phyloP scores from a whole-genome alignment of 257 asterid genomes.

The Gentiana dahurica region DNA sequence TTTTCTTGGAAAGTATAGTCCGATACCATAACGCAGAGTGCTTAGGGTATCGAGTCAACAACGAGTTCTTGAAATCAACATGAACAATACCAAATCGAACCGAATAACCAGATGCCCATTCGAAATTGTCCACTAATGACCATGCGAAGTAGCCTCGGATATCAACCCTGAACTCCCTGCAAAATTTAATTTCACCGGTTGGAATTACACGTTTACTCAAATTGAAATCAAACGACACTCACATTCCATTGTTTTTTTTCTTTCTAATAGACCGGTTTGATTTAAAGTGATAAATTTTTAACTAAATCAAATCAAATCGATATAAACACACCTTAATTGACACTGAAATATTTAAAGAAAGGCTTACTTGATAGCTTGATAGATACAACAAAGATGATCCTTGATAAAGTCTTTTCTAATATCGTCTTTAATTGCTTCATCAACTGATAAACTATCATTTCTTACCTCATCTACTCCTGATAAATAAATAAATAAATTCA shows the following conservation, averaged over 20 bases:
- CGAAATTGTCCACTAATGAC: conserved; percentile 30
- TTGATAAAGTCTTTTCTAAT: conserved; percentile 16
- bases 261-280: too few species aligned
- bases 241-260: too few species aligned
- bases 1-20: conserved; percentile 1
- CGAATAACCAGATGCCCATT: conserved; percentile 24
- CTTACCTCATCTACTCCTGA: conserved; percentile 27
- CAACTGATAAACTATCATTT: conserved; percentile 16
- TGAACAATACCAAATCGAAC: conserved; percentile 23
- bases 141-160: conserved; percentile 23
- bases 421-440: conserved; percentile 19
- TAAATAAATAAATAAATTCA: too few species aligned
- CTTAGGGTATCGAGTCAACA: conserved; percentile 25
- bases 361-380: conserved; percentile 22
- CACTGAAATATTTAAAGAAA: neutral
- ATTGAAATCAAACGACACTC: too few species aligned
- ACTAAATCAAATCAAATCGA: too few species aligned
- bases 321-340: neutral
- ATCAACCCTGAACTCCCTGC: conserved; percentile 14
- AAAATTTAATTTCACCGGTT: neutral
- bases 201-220: too few species aligned
- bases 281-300: too few species aligned
- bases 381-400: conserved; percentile 20
- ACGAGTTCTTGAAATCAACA: conserved; percentile 18
- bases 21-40: conserved; percentile 26